These are phyloP conservation scores for Microbotryum scabiosae DNA, from an alignment of 1,284 basidiomycete species.

Conservation along the genomic window DNA sequence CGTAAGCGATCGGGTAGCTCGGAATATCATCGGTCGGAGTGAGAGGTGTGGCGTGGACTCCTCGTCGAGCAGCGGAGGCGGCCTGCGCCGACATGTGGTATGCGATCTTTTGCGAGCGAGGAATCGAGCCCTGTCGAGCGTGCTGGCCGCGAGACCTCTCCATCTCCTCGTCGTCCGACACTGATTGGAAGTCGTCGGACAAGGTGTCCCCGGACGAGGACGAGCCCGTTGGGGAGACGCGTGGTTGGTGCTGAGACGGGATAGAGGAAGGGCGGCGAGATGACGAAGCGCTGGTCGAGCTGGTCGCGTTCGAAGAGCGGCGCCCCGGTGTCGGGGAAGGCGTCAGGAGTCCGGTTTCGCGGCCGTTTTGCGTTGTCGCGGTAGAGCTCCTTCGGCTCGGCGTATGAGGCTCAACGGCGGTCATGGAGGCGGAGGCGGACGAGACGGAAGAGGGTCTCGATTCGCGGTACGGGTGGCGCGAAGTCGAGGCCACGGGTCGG, in stretches of 20 bases:
- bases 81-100: too few species aligned
- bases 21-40: constrained; percentile 1
- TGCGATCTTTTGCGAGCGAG: background rate
- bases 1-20: background rate
- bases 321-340: constrained; percentile 5
- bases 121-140: background rate
- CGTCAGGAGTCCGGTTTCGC: constrained; percentile 11
- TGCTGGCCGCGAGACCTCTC: background rate
- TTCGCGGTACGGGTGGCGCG: background rate
- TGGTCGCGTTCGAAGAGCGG: too few species aligned
- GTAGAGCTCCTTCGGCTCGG: background rate
- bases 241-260: background rate
- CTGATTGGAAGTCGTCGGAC: constrained; percentile 20
- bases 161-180: constrained; percentile 12
- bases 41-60: background rate
- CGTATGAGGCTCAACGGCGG: background rate
- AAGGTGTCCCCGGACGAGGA: constrained; percentile 22
- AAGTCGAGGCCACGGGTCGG: background rate
- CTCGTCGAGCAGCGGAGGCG: too few species aligned
- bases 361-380: background rate
- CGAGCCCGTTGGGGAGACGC: constrained; percentile 16
- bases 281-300: background rate
- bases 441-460: constrained; percentile 2
- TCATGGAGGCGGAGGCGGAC: background rate
- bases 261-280: constrained; percentile 5